phyloP scores from a whole-genome alignment of 306 rosid genomes.

The Quercus bicolor region DNA sequence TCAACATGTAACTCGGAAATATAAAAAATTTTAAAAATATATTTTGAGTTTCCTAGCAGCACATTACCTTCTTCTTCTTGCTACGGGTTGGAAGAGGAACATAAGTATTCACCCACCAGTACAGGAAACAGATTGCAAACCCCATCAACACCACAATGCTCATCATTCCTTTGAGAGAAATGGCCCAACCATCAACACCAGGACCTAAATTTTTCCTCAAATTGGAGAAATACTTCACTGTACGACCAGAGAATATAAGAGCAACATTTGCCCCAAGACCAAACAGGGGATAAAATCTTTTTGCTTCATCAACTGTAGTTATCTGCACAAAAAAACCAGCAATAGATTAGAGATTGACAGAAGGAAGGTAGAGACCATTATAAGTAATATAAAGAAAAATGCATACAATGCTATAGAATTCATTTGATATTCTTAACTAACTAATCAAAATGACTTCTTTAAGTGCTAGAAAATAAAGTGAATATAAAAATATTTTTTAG shows the following conservation, averaged over 20 bases:
- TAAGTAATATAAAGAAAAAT: neutral
- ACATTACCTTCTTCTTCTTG: slow-evolving; percentile 84
- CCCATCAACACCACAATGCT: slow-evolving; percentile 88
- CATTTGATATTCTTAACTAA: neutral
- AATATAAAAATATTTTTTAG: neutral
- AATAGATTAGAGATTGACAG: neutral
- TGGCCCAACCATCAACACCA: slow-evolving; percentile 96
- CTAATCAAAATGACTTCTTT: neutral
- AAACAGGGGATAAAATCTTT: slow-evolving; percentile 83
- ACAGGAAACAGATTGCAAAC: slow-evolving; percentile 59
- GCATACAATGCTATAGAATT: neutral
- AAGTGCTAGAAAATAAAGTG: neutral
- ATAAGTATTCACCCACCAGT: slow-evolving; percentile 85
- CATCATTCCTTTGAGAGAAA: slow-evolving; percentile 87
- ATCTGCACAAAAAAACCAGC: slow-evolving; percentile 49
- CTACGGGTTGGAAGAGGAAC: slow-evolving; percentile 91
- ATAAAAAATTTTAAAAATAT: neutral
- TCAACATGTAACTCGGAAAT: neutral
- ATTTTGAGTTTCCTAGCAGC: neutral
- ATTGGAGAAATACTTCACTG: slow-evolving; percentile 89
- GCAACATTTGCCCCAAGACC: slow-evolving; percentile 96
- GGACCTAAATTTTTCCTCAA: slow-evolving; percentile 80
- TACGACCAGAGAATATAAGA: slow-evolving; percentile 84
- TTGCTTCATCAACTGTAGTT: slow-evolving; percentile 85
- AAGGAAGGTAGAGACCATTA: neutral